A percentile compares a stretch with the other conserved stretches of the same genome.
Conservation (phyloP, 2,329 filamentous ascomycete species). For the Talaromyces atroroseus region DNA sequence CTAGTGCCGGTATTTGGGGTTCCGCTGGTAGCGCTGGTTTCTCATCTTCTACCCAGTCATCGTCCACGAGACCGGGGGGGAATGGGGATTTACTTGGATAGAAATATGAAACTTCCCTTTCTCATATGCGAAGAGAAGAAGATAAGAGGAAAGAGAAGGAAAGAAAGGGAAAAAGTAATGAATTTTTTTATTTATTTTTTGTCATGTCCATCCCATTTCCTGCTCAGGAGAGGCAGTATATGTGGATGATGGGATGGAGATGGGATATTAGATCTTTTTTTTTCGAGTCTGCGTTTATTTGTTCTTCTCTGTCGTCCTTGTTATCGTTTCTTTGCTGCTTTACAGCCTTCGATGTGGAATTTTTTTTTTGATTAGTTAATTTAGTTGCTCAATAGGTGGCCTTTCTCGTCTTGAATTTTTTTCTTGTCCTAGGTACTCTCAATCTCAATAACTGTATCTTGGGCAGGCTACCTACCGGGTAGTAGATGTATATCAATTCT, state of each 20-base stretch:
- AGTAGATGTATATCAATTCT: too few relatives aligned
- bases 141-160: neutral
- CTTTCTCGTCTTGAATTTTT: too few relatives aligned
- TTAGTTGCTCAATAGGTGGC: neutral
- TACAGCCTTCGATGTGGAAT: neutral
- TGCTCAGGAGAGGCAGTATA: neutral
- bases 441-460: too few relatives aligned
- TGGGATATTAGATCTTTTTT: neutral
- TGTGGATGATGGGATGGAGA: neutral
- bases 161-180: neutral
- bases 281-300: neutral
- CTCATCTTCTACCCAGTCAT: neutral
- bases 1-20: conserved; percentile 85
- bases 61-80: neutral
- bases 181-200: neutral
- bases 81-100: conserved; percentile 6
- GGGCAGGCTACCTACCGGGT: too few relatives aligned
- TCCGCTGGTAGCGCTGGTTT: conserved; percentile 41
- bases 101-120: neutral
- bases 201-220: neutral
- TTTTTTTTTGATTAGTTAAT: neutral
- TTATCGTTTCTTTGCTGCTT: neutral
- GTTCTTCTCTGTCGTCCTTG: neutral
- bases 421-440: too few relatives aligned
- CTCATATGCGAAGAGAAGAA: neutral